Base-by-base conservation (phyloP, 2,329 filamentous ascomycete genomes). In the Rutstroemia sp. region DNA sequence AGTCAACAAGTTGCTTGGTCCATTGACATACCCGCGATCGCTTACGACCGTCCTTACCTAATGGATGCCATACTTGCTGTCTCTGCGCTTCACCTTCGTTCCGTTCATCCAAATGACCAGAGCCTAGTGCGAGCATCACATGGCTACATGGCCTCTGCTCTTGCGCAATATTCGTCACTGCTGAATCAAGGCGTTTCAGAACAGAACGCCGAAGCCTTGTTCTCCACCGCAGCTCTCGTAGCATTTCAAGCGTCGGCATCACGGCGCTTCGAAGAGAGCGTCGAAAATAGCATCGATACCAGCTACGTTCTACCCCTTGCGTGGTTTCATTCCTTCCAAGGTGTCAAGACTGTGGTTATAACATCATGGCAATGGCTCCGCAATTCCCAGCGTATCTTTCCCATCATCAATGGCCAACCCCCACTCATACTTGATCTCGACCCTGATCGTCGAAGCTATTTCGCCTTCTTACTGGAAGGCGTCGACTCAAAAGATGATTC, bases 271-370 rank as follows among this genome's bases (percentile, higher is more conserved):
- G 76, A 77, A 57, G 79, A 82, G 51, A 80, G 83, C 10, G 21
- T 36, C 56, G 80, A 83, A 51, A 65, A 67, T 10, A 64, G 66
- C 3, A 14, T 34, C n/a, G 70, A 71, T 48, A 72, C 75, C 46
- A 73, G 73, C 40, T 86, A 86, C 65, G 73, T 74, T 17, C 69
- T 84, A n/a, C 83, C 83, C 0, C 70, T 85, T 45, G 76, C 80
- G 3, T 86, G 81, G 82, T 86, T 86, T 59, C 82, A 86, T 65
- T 79, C 83, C 4, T 86, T 84, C 64, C 83, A 86, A 63, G 83
- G 83, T 10, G 81, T 86, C 61, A 86, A 86, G 67, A 79, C 82
- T 2, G 76, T 86, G 36, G 82, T 85, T 0, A 79, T 82, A 19
- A 77, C 78, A 2, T 83, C 81, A 14, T 86, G 83, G 83, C 79